Base-by-base conservation (phyloP, 2,329 filamentous ascomycete species). In the Colletotrichum sp. region DNA sequence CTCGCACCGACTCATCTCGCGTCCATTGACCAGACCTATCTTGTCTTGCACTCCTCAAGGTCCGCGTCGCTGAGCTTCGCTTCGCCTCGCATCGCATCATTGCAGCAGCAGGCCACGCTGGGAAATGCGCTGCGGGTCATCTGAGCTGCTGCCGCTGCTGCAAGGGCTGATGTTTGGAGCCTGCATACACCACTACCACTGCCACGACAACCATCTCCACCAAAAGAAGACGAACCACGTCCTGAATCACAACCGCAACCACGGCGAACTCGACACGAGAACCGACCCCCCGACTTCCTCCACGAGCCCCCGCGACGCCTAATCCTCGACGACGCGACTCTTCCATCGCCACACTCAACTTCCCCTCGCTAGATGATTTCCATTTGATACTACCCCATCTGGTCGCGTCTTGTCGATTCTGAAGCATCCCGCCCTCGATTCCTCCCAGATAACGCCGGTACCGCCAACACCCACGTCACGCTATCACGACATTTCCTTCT, bases 61-160 rank as follows among this genome's bases (percentile, higher is more conserved):
- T 13, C 65, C 58, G 21, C 65, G 52, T 68, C 70, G 70, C 70
- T 38, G 30, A 58, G 34, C 71, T 61, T 69, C 64, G 56, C 71
- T 70, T 71, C 67, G 13, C 72, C 66, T 75, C 72, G 56, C 71
- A 71, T 71, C 71, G 13, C 68, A 75, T 75, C 72, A 60, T 66
- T 62, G 60, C 58, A 68, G 69, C 71, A 60, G 66, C 75, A 75
- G 71, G 38, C 68, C 71, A 71, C 72, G 67, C 56, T 66, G 72
- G 71, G 71, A 71, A 66, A 75, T 77, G 75, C 68, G 76, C 73
- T 74, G 76, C 67, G 74, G 76, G 73, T 71, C 70, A 56, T 68
- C 62, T 72, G 58, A 61, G 34, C 70, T 69, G 62, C 67, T 72
- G 66, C 66, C 67, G 66, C 70, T 74, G 73, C 74, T 77, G 76